A percentile compares a stretch with the other conserved stretches of the same genome.
These are phyloP conservation scores for Sclerotinia nivalis DNA, from an alignment of 2,329 filamentous ascomycete species.

Conservation along the genomic window DNA sequence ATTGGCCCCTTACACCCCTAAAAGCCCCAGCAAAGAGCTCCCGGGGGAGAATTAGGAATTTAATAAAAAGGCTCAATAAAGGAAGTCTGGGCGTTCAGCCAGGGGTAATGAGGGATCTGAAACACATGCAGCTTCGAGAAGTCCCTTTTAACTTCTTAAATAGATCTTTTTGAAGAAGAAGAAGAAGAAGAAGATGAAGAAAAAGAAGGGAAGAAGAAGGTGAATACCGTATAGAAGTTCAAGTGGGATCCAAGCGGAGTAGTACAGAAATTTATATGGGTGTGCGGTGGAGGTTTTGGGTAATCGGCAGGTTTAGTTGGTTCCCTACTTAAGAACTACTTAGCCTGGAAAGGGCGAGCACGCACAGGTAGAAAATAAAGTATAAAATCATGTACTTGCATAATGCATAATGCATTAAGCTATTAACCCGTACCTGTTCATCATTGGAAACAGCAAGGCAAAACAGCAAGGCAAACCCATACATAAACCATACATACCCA, in stretches of 20 bases:
- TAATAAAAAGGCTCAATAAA: background rate
- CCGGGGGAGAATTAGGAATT: constrained; percentile 13
- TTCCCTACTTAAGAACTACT: background rate
- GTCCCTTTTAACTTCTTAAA: background rate
- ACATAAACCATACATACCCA: too few species aligned
- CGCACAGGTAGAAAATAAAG: background rate
- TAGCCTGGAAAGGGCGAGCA: background rate
- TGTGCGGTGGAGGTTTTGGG: constrained; percentile 11
- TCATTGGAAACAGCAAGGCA: constrained; percentile 13
- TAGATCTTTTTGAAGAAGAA: background rate
- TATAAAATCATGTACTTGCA: constrained; percentile 7
- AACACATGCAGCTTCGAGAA: constrained; percentile 24
- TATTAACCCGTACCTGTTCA: background rate
- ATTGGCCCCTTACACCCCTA: constrained; percentile 15
- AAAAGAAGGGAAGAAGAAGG: background rate
- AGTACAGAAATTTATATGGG: constrained; percentile 15
- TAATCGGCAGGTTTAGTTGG: background rate
- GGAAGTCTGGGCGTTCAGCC: constrained; percentile 24
- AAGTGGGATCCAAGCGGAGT: background rate
- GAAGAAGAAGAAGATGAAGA: background rate
- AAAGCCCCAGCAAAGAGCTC: background rate
- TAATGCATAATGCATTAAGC: constrained; percentile 9
- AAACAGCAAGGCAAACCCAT: background rate
- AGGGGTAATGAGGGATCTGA: constrained; percentile 16
- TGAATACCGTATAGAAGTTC: background rate